Conservation (phyloP, 257 asterid species). For the Primulina eburnea region DNA sequence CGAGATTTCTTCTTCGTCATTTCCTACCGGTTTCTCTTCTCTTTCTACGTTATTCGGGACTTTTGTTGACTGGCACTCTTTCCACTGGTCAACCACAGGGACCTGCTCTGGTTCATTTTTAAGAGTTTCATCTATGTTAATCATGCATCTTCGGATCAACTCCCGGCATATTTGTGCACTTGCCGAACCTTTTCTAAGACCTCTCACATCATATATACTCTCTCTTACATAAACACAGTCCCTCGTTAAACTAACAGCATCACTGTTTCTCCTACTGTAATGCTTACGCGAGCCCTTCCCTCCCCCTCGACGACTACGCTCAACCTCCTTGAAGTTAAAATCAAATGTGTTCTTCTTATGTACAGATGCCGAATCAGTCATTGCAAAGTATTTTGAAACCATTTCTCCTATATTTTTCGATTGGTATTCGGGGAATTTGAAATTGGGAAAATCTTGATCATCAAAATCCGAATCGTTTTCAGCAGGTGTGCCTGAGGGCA, state of each 20-base stretch:
- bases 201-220: slow-evolving; percentile 76
- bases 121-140: slow-evolving; percentile 74
- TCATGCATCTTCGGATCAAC: slow-evolving; percentile 74
- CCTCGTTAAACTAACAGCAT: slow-evolving; percentile 36
- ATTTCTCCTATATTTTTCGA: slow-evolving; percentile 46
- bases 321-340: slow-evolving; percentile 45
- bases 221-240: slow-evolving; percentile 76
- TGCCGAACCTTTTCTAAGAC: slow-evolving; percentile 66
- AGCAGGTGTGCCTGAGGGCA: slow-evolving; percentile 32
- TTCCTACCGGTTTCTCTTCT: slow-evolving; percentile 31
- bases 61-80: slow-evolving; percentile 56
- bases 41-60: slow-evolving; percentile 28
- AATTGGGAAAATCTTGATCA: slow-evolving; percentile 31
- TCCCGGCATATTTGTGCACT: slow-evolving; percentile 84
- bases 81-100: slow-evolving; percentile 83
- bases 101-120: slow-evolving; percentile 72
- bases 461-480: slow-evolving; percentile 26
- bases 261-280: slow-evolving; percentile 34
- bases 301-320: slow-evolving; percentile 26
- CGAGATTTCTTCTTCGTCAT: slow-evolving; percentile 58
- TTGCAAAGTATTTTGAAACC: slow-evolving; percentile 51
- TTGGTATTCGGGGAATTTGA: slow-evolving; percentile 36
- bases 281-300: slow-evolving; percentile 36
- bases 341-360: slow-evolving; percentile 41
- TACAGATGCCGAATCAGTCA: slow-evolving; percentile 46